Conservation (phyloP, 768 basidiomycete genomes). For the Rhizopogon vinicolor region DNA sequence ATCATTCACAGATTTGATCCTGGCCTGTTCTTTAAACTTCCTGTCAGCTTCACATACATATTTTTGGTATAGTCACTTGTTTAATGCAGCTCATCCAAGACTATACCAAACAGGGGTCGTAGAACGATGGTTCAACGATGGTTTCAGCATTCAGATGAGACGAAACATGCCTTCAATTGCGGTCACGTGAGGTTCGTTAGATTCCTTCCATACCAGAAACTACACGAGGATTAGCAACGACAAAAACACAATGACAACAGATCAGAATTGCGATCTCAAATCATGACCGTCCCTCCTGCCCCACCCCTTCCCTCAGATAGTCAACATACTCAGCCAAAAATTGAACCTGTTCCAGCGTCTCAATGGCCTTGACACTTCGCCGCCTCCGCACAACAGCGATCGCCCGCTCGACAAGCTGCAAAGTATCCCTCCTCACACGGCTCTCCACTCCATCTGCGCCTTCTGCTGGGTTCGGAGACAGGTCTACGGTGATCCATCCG, state of each 20-base stretch:
- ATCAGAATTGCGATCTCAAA: neutral
- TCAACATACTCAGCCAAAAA: slow-evolving; percentile 78
- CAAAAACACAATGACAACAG: neutral
- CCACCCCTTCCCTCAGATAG: slow-evolving; percentile 35
- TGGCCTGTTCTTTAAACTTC: no score
- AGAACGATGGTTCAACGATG: no score
- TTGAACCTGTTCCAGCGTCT: slow-evolving; percentile 89
- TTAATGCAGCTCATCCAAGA: no score
- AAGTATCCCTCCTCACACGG: slow-evolving; percentile 37
- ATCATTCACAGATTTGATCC: no score
- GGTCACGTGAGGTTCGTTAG: no score
- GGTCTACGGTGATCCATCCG: slow-evolving; percentile 48
- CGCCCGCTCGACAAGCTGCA: slow-evolving; percentile 67
- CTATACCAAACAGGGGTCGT: no score
- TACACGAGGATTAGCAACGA: no score
- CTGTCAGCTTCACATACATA: no score
- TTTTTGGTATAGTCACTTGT: no score
- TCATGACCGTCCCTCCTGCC: neutral
- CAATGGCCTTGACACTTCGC: slow-evolving; percentile 86
- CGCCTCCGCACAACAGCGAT: slow-evolving; percentile 71
- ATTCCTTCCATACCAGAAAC: no score
- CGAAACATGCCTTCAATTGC: no score
- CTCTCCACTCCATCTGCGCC: neutral
- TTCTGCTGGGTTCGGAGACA: neutral
- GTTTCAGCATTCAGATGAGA: no score